Evolutionary conservation across 2,329 filamentous ascomycete species (phyloP), one percentile per base, ranked within the genome.

Genomic region (Mollisiaceae sp.): DNA sequence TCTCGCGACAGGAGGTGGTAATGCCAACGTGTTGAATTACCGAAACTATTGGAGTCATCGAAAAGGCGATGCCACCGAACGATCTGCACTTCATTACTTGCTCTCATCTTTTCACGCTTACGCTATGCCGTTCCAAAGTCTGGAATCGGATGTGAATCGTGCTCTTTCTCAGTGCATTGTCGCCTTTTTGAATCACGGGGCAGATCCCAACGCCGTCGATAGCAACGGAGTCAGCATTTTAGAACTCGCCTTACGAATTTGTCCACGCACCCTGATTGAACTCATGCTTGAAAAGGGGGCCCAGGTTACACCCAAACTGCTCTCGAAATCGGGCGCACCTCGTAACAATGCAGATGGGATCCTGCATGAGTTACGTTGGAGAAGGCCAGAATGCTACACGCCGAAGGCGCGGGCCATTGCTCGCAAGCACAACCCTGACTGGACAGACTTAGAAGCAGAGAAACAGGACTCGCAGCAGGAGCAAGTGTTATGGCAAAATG

Each of bases 41-140:
- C 54, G 54, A 56, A 56, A 56, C 54, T 35, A 56, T 56, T 56
- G 54, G 54, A 56, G 54, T 35, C 22, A 56, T 56, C 54, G 6
- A 24, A 36, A 56, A 56, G 54, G 54, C 54, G 1, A 56, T 56
- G 54, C 54, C 24, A 56, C 54, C n/a, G 54, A 56, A 56, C 54
- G 54, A 56, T 56, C 54, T 56, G 54, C 54, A 56, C 15, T 56
- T 32, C 54, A 56, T 56, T 56, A 56, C 54, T 56, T 56, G 54
- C 54, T 56, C 54, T 56, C 54, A 56, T 56, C 54, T 18, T 36
- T 38, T 15, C 36, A 56, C 54, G 54, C 18, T 38, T 1, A 36
- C 54, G 11, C 9, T 9, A 56, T 4, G 54, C 22, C 54, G 4
- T 56, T 56, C 12, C 3, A 20, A 24, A 24, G 6, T 56, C 54